Percentiles rank a stretch among this genome's conserved stretches.
Evolutionary conservation across 495 filamentous ascomycete genomes (phyloP).

Genomic region (Penicillium steckii): DNA sequence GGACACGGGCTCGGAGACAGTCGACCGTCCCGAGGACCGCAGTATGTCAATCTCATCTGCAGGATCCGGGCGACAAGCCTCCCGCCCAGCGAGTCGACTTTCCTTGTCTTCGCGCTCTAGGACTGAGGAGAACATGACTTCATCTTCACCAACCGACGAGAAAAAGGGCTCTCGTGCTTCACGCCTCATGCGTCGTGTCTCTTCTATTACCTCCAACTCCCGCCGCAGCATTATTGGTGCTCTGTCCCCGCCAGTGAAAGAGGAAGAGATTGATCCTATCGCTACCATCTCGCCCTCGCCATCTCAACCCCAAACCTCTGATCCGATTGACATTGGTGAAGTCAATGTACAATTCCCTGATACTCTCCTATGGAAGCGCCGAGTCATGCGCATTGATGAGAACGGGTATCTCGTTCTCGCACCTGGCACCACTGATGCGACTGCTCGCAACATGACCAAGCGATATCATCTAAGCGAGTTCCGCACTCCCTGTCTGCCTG

Average conservation of each 20-base stretch:
- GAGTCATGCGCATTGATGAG: slow-evolving; percentile 74
- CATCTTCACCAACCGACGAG: slow-evolving; percentile 52
- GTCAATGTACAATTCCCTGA: slow-evolving; percentile 94
- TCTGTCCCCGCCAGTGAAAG: slow-evolving; percentile 57
- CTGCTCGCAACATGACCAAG: slow-evolving; percentile 59
- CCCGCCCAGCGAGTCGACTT: slow-evolving; percentile 37
- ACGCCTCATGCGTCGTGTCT: slow-evolving; percentile 79
- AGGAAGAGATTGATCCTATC: slow-evolving; percentile 49
- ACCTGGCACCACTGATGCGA: slow-evolving; percentile 46
- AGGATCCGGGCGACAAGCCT: slow-evolving; percentile 26
- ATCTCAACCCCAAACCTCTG: slow-evolving; percentile 16
- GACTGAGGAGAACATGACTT: slow-evolving; percentile 32
- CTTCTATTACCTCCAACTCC: slow-evolving; percentile 59
- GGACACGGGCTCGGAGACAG: slow-evolving; percentile 10
- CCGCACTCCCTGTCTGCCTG: slow-evolving; percentile 70
- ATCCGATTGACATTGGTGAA: slow-evolving; percentile 71
- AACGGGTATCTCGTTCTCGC: slow-evolving; percentile 75
- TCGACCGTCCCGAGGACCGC: slow-evolving; percentile 24
- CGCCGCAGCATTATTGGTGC: slow-evolving; percentile 59
- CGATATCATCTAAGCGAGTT: slow-evolving; percentile 82
- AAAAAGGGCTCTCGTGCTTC: slow-evolving; percentile 68
- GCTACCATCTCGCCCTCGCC: slow-evolving; percentile 27
- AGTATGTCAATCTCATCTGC: slow-evolving; percentile 38
- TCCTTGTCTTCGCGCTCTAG: slow-evolving; percentile 40
- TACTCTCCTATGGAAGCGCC: slow-evolving; percentile 87